Evolutionary conservation across 805 yeast genomes (phyloP).

Genomic region (Clavispora fructus): DNA sequence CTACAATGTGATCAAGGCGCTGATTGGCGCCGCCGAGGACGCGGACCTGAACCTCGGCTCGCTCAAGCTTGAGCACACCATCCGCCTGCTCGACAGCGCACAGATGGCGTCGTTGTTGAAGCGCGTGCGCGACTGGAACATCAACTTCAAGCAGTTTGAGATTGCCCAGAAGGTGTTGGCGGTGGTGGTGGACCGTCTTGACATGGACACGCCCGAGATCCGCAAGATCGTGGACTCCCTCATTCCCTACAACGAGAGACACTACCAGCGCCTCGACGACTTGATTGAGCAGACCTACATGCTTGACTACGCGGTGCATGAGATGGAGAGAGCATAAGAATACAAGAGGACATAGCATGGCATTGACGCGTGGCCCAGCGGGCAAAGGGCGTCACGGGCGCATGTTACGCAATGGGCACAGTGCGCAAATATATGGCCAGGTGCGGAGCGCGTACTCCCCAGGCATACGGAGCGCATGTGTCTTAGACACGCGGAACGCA

Average conservation of each 20-base stretch:
- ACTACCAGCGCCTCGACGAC: constrained; percentile 68
- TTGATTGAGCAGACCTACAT: constrained; percentile 81
- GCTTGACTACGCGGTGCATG: constrained; percentile 76
- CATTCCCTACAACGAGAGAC: constrained; percentile 86
- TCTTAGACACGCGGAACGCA: too few species aligned
- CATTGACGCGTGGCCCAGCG: neutral
- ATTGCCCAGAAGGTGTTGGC: constrained; percentile 75
- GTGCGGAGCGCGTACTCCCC: too few species aligned
- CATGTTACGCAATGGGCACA: too few species aligned
- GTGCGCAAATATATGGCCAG: too few species aligned
- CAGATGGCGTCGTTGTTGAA: constrained; percentile 59
- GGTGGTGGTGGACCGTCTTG: constrained; percentile 54
- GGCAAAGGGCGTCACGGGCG: too few species aligned
- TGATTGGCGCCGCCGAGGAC: constrained; percentile 49
- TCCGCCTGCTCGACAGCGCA: constrained; percentile 52
- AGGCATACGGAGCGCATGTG: too few species aligned
- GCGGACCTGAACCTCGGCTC: constrained; percentile 50
- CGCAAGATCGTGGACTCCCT: constrained; percentile 67
- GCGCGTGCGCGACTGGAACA: constrained; percentile 92
- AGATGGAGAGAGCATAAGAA: constrained; percentile 43
- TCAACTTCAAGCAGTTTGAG: constrained; percentile 73
- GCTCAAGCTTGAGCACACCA: constrained; percentile 55
- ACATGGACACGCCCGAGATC: constrained; percentile 58
- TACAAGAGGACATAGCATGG: neutral
- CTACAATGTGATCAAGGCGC: constrained; percentile 66